Conservation (phyloP, 805 yeast genomes). For the Yueomyces sinensis region DNA sequence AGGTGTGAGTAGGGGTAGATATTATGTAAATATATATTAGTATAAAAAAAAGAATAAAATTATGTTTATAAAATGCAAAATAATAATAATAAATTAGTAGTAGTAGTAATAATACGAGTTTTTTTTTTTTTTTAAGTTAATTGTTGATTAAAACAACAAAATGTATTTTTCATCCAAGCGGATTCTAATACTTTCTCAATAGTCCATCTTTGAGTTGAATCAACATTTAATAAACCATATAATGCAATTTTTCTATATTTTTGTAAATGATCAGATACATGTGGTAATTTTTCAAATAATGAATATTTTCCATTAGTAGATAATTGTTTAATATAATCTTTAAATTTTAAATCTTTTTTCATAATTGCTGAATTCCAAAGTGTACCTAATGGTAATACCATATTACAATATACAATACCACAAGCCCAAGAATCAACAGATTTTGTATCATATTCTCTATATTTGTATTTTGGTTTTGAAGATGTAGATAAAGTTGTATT, state of each 20-base stretch:
- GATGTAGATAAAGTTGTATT: too few species aligned
- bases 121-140: too few species aligned
- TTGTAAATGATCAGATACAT: conserved; percentile 27
- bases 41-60: too few species aligned
- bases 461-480: too few species aligned
- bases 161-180: conserved; percentile 47
- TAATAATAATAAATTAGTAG: too few species aligned
- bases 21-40: too few species aligned
- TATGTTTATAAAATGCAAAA: too few species aligned
- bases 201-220: conserved; percentile 39
- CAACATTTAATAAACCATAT: conserved; percentile 48
- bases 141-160: conserved; percentile 30
- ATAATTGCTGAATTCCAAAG: conserved; percentile 71
- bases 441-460: conserved; percentile 74
- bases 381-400: conserved; percentile 71
- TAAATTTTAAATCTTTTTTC: conserved; percentile 35
- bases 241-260: conserved; percentile 34
- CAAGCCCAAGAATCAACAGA: conserved; percentile 82
- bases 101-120: too few species aligned
- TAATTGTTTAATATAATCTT: conserved; percentile 36
- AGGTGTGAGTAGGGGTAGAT: too few species aligned
- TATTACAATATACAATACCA: conserved; percentile 65
- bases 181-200: conserved; percentile 39
- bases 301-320: conserved; percentile 27
- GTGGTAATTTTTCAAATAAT: conserved; percentile 40